Evolutionary conservation across 1,139 yeast genomes (phyloP).

Genomic region (Tardiomyces digboiensis): DNA sequence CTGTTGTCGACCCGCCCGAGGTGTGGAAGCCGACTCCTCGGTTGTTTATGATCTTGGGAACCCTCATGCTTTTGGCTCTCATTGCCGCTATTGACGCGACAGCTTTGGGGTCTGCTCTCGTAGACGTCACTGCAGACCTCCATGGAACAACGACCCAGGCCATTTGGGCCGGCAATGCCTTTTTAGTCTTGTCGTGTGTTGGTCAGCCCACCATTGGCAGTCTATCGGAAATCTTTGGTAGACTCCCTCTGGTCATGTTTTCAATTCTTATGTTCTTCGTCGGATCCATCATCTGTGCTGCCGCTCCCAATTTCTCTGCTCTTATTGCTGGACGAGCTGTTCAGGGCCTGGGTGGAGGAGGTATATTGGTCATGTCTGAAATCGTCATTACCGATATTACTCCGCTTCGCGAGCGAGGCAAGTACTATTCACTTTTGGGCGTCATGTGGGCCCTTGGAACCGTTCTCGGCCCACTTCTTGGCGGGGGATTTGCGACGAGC

Average conservation of each 20-base stretch:
- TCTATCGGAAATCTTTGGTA: conserved; percentile 22
- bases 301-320: conserved; percentile 47
- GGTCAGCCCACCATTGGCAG: conserved; percentile 21
- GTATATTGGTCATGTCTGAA: conserved; percentile 49
- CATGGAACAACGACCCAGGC: conserved; percentile 19
- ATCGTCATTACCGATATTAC: conserved; percentile 54
- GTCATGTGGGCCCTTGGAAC: conserved; percentile 46
- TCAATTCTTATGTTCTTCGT: conserved; percentile 15
- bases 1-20: neutral
- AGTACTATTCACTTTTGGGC: conserved; percentile 32
- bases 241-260: conserved; percentile 12
- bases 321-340: conserved; percentile 63
- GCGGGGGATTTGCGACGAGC: conserved; percentile 48
- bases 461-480: conserved; percentile 59
- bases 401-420: conserved; percentile 47
- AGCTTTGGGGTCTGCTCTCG: conserved; percentile 18
- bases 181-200: conserved; percentile 20
- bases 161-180: conserved; percentile 23
- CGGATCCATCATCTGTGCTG: conserved; percentile 46
- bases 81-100: conserved; percentile 20
- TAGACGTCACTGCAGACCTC: conserved; percentile 16
- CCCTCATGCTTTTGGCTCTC: conserved; percentile 9
- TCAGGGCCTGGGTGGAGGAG: conserved; percentile 70
- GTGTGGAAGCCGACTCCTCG: neutral
- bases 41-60: neutral